These are phyloP conservation scores for Drosera capensis DNA, from an alignment of 148 eudicot genomes.

Conservation along the genomic window DNA sequence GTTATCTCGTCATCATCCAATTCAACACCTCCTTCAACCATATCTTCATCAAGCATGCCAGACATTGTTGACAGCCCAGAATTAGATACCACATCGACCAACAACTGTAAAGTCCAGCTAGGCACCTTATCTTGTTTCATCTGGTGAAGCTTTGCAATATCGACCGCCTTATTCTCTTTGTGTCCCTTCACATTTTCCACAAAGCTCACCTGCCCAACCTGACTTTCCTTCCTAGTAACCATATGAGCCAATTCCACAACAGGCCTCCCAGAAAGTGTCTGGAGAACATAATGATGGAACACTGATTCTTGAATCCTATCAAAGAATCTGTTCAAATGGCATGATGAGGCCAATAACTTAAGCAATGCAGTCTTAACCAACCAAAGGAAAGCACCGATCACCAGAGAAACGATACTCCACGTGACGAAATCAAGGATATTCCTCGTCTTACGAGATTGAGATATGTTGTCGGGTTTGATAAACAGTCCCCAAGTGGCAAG, in stretches of 20 bases:
- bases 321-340: slow-evolving; percentile 69
- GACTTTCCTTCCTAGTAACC: slow-evolving; percentile 20
- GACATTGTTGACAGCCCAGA: slow-evolving; percentile 75
- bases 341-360: slow-evolving; percentile 68
- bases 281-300: slow-evolving; percentile 61
- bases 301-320: slow-evolving; percentile 69
- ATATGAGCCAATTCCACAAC: slow-evolving; percentile 22
- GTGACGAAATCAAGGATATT: slow-evolving; percentile 27
- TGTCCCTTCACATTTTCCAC: slow-evolving; percentile 13
- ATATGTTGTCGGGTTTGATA: slow-evolving; percentile 19
- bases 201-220: slow-evolving; percentile 25
- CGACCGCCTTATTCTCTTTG: slow-evolving; percentile 36
- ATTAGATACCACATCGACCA: slow-evolving; percentile 55
- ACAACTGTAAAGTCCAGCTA: slow-evolving; percentile 71
- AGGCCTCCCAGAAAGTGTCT: slow-evolving; percentile 57
- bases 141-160: slow-evolving; percentile 50
- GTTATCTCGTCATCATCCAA: slow-evolving; percentile 59
- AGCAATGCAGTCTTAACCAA: slow-evolving; percentile 53
- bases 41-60: slow-evolving; percentile 32
- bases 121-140: slow-evolving; percentile 78
- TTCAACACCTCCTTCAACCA: slow-evolving; percentile 44
- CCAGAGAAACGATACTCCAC: slow-evolving; percentile 33
- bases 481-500: slow-evolving; percentile 52
- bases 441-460: slow-evolving; percentile 6
- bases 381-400: slow-evolving; percentile 59